These are phyloP conservation scores for Vigna reflexopilosa DNA, from an alignment of 306 rosid species.

Conservation along the genomic window DNA sequence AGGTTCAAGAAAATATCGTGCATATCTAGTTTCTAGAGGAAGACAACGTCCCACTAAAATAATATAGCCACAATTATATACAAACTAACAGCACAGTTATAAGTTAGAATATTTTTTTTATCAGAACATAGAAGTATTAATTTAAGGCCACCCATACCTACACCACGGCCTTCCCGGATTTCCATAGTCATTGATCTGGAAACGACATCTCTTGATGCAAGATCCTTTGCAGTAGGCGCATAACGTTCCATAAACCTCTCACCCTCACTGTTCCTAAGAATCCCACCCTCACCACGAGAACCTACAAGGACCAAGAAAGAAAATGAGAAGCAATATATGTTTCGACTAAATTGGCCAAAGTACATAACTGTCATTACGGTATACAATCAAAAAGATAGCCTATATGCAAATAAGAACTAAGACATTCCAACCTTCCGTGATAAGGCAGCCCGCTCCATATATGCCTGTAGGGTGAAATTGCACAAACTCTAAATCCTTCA, in stretches of 20 bases:
- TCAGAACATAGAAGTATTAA: conserved; percentile 8
- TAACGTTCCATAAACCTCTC: conserved; percentile 98
- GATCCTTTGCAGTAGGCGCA: conserved; percentile 98
- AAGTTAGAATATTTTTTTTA: not conserved
- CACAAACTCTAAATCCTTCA: conserved; percentile 94
- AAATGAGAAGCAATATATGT: conserved; percentile 36
- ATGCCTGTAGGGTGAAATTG: conserved; percentile 98
- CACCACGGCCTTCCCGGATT: conserved; percentile 95
- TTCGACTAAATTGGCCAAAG: conserved; percentile 7
- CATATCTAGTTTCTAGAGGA: conserved; percentile 7
- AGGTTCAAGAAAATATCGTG: conserved; percentile 20
- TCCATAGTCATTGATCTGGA: conserved; percentile 97
- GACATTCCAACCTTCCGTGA: conserved; percentile 80
- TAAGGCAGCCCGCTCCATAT: conserved; percentile 98
- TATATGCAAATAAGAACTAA: conserved; percentile 6
- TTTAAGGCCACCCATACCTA: conserved; percentile 60
- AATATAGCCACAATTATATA: not conserved
- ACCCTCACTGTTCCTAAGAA: conserved; percentile 94
- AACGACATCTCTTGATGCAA: conserved; percentile 96
- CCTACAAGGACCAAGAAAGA: conserved; percentile 60
- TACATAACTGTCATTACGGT: not conserved
- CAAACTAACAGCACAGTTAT: conserved; percentile 4
- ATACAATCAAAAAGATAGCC: conserved; percentile 26
- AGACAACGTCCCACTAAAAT: not conserved
- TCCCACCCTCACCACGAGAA: conserved; percentile 99